Conservation (phyloP, 768 basidiomycete species). For the Galerina marginata region DNA sequence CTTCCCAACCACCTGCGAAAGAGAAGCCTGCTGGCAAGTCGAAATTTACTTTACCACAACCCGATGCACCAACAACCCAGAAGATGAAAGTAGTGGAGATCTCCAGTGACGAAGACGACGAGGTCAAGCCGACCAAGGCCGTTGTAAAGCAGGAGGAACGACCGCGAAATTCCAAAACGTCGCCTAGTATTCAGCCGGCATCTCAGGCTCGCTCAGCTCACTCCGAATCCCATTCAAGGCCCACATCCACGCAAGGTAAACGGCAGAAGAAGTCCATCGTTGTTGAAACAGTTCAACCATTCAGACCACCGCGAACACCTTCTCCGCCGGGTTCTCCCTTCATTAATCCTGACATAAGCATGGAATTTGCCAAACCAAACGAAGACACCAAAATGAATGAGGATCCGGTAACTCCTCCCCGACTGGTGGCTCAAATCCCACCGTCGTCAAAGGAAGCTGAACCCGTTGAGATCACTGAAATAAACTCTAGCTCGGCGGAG, state of each 20-base stretch:
- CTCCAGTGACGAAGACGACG: constrained; percentile 36
- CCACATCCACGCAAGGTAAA: background rate
- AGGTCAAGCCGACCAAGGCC: background rate
- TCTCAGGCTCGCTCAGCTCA: background rate
- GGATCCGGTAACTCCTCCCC: constrained; percentile 21
- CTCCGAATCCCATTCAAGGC: constrained; percentile 4
- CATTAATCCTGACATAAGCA: constrained; percentile 31
- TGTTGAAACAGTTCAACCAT: constrained; percentile 14
- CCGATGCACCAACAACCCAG: constrained; percentile 16
- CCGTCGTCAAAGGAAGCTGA: background rate
- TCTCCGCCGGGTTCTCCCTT: constrained; percentile 6
- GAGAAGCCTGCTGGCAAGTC: constrained; percentile 8
- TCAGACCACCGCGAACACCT: constrained; percentile 5
- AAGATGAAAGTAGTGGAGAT: constrained; percentile 45
- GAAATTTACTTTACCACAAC: background rate
- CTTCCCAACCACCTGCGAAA: background rate
- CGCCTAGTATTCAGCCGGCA: background rate
- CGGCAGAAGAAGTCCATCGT: constrained; percentile 6
- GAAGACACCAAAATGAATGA: constrained; percentile 11
- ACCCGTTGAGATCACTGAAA: background rate
- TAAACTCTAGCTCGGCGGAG: constrained; percentile 8
- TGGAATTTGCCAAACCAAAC: constrained; percentile 28
- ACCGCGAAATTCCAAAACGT: background rate
- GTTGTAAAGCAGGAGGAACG: constrained; percentile 9
- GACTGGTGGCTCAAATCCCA: constrained; percentile 6